A percentile compares a stretch with the other conserved stretches of the same genome.
Evolutionary conservation across 176 grass and related monocot genomes (phyloP).

Genomic region (Aegilops speltoides): DNA sequence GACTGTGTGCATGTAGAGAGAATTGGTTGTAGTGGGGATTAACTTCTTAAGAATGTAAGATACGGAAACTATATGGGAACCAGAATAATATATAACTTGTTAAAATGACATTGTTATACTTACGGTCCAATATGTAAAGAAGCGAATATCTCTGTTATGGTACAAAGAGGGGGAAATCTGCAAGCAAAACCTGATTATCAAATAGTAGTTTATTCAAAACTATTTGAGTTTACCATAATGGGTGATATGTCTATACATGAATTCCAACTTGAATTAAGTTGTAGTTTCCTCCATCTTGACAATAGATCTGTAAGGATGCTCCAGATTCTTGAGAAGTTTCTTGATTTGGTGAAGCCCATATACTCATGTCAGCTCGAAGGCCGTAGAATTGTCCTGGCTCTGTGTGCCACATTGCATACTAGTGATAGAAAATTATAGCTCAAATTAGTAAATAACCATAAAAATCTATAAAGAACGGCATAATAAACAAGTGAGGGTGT

Average conservation of each 20-base stretch:
- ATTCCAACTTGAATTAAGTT: constrained; percentile 19
- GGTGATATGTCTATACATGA: constrained; percentile 12
- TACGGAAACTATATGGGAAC: neutral
- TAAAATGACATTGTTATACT: neutral
- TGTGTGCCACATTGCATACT: neutral
- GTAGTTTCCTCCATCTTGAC: neutral
- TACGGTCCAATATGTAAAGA: constrained; percentile 51
- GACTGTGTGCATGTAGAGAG: too few species aligned
- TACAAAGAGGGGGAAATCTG: constrained; percentile 32
- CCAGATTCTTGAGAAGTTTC: constrained; percentile 4
- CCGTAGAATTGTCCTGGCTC: neutral
- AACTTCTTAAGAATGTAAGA: too few species aligned
- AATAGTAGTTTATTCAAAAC: neutral
- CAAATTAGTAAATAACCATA: neutral
- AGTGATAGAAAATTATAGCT: neutral
- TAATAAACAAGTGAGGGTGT: neutral
- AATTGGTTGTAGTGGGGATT: too few species aligned
- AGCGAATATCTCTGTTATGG: constrained; percentile 32
- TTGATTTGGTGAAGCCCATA: constrained; percentile 27
- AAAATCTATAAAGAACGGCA: neutral
- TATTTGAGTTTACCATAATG: neutral
- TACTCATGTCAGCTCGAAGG: constrained; percentile 17
- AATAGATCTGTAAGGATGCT: constrained; percentile 18
- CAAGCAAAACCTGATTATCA: neutral
- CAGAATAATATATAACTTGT: neutral